Evolutionary conservation across 2,329 filamentous ascomycete species (phyloP).

Genomic region (Alternaria gaisen): DNA sequence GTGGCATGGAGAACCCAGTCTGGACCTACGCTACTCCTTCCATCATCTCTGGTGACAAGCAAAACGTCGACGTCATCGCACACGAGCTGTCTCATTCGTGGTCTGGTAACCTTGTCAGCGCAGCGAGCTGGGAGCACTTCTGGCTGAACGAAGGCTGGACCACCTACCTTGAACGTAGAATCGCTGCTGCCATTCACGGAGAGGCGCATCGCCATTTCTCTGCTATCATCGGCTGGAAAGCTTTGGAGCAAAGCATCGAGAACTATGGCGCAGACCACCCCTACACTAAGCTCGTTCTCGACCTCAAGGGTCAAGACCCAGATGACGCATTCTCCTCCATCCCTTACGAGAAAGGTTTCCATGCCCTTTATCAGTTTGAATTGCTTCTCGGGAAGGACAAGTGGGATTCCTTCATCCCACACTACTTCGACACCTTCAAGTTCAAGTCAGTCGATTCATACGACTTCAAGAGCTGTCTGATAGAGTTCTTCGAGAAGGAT

Average conservation of each 20-base stretch:
- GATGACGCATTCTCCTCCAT: constrained; percentile 94
- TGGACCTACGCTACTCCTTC: constrained; percentile 96
- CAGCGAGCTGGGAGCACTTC: constrained; percentile 83
- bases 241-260: constrained; percentile 80
- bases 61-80: constrained; percentile 96
- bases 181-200: constrained; percentile 79
- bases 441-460: constrained; percentile 90
- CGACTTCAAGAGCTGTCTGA: constrained; percentile 88
- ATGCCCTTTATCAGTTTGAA: constrained; percentile 91
- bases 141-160: constrained; percentile 86
- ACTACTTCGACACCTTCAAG: constrained; percentile 89
- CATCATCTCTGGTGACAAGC: constrained; percentile 81
- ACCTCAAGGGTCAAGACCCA: constrained; percentile 89
- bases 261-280: constrained; percentile 84
- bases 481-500: constrained; percentile 83
- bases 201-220: constrained; percentile 91
- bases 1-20: constrained; percentile 87
- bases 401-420: constrained; percentile 94
- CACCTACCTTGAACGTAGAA: constrained; percentile 88
- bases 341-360: constrained; percentile 96
- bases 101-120: constrained; percentile 87
- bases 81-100: constrained; percentile 81
- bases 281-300: constrained; percentile 89
- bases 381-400: constrained; percentile 82
- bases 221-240: constrained; percentile 95